Percentiles rank a stretch among this genome's conserved stretches.
Conservation (phyloP, 1,284 basidiomycete genomes). For the Austroboletus olivaceoglutinosus region DNA sequence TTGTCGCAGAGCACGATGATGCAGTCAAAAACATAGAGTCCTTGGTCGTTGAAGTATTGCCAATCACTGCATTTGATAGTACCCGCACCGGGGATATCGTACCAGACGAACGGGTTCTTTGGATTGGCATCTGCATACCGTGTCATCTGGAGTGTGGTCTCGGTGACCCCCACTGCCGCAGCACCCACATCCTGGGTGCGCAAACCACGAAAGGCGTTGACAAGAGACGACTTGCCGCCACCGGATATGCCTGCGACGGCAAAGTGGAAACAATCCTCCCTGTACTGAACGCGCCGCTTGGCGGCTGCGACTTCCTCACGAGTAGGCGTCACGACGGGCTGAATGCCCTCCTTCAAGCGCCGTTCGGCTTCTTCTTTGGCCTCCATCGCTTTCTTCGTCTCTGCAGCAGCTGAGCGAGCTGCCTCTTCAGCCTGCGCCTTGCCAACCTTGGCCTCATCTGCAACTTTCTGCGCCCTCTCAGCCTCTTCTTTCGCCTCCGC, state of each 20-base stretch:
- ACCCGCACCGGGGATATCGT: slow-evolving; percentile 38
- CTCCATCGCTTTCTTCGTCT: slow-evolving; percentile 22
- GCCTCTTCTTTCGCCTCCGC: slow-evolving; percentile 23
- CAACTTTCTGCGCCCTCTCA: slow-evolving; percentile 17
- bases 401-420: slow-evolving; percentile 22
- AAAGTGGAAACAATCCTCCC: slow-evolving; percentile 24
- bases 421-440: slow-evolving; percentile 20
- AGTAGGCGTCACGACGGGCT: slow-evolving; percentile 32
- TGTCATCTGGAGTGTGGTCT: slow-evolving; percentile 27
- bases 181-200: slow-evolving; percentile 25
- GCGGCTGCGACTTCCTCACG: slow-evolving; percentile 22
- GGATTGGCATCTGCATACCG: slow-evolving; percentile 27
- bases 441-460: slow-evolving; percentile 23
- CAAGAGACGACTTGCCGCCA: slow-evolving; percentile 37
- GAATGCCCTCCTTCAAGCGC: slow-evolving; percentile 26
- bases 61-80: slow-evolving; percentile 35
- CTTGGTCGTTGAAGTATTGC: slow-evolving; percentile 28
- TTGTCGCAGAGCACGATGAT: slow-evolving; percentile 33
- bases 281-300: slow-evolving; percentile 27
- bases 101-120: slow-evolving; percentile 30
- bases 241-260: slow-evolving; percentile 36
- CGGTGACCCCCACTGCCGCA: slow-evolving; percentile 32
- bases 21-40: slow-evolving; percentile 38
- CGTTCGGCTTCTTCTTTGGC: slow-evolving; percentile 23
- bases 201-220: slow-evolving; percentile 36